Evolutionary conservation across 306 rosid genomes (phyloP).

Genomic region (Cicer bijugum): DNA sequence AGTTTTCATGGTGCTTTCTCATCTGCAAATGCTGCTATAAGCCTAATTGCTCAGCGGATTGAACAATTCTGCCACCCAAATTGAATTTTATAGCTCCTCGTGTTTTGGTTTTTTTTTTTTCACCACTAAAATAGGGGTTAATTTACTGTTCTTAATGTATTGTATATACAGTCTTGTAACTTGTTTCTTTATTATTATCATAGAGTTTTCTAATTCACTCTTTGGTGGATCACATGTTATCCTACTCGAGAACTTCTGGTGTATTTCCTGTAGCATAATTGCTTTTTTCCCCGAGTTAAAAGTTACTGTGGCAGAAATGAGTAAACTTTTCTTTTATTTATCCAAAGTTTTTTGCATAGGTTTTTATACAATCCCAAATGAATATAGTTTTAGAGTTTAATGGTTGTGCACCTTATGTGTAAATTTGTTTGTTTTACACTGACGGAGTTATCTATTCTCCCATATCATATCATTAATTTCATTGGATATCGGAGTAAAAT

Average conservation of each 20-base stretch:
- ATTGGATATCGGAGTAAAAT: too few species aligned
- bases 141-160: background rate
- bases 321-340: too few species aligned
- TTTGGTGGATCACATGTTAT: background rate
- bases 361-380: slow-evolving; percentile 12
- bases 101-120: slow-evolving; percentile 25
- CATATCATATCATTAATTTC: too few species aligned
- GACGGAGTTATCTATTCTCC: too few species aligned
- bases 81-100: slow-evolving; percentile 26
- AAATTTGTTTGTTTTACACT: too few species aligned
- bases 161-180: background rate
- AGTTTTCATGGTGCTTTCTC: slow-evolving; percentile 97
- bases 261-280: too few species aligned
- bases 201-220: background rate
- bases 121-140: slow-evolving; percentile 5
- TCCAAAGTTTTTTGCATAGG: slow-evolving; percentile 3
- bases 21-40: slow-evolving; percentile 91
- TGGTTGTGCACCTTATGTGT: too few species aligned
- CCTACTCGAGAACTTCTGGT: too few species aligned
- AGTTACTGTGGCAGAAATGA: too few species aligned
- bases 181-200: background rate
- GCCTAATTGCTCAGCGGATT: slow-evolving; percentile 71
- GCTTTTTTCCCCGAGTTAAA: too few species aligned
- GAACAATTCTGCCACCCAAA: slow-evolving; percentile 46
- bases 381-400: background rate